Conservation (phyloP, 1,284 basidiomycete species). For the Apiotrichum brassicae region DNA sequence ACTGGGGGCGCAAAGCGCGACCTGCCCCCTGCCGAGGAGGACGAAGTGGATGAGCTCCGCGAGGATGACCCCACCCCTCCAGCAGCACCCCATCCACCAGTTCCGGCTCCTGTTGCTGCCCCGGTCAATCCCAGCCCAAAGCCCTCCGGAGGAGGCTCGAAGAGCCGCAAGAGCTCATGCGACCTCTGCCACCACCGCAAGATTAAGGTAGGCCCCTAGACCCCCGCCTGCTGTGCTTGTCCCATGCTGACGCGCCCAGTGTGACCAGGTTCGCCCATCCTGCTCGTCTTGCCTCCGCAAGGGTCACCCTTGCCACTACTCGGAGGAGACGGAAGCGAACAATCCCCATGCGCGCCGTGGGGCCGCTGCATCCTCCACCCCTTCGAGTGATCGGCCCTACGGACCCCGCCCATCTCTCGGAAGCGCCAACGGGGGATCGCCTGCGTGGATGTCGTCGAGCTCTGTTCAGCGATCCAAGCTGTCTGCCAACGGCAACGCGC, state of each 20-base stretch:
- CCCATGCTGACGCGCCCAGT: conserved; percentile 17
- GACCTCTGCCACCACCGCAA: conserved; percentile 39
- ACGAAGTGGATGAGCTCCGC: conserved; percentile 22
- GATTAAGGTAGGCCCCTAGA: conserved; percentile 30
- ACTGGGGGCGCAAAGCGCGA: conserved; percentile 1
- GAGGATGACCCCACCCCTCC: conserved; percentile 15
- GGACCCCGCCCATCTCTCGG: neutral
- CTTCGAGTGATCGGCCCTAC: neutral
- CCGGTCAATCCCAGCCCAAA: conserved; percentile 15
- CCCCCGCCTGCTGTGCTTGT: neutral
- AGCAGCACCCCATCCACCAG: conserved; percentile 1
- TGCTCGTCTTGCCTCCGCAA: conserved; percentile 36
- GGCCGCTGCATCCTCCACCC: neutral
- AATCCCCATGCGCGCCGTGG: conserved; percentile 13
- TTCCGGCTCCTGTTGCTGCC: neutral
- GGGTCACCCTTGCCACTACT: conserved; percentile 33
- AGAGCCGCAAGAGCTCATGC: conserved; percentile 34
- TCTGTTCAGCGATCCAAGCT: conserved; percentile 8
- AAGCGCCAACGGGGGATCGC: conserved; percentile 12
- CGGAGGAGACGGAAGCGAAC: conserved; percentile 32
- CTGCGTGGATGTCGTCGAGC: conserved; percentile 17
- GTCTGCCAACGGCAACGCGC: neutral
- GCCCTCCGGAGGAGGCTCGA: conserved; percentile 12
- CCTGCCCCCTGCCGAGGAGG: conserved; percentile 8
- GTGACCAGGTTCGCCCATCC: conserved; percentile 35